These are phyloP conservation scores for Leersia perrieri DNA, from an alignment of 176 grass and related monocot species.

Conservation along the genomic window DNA sequence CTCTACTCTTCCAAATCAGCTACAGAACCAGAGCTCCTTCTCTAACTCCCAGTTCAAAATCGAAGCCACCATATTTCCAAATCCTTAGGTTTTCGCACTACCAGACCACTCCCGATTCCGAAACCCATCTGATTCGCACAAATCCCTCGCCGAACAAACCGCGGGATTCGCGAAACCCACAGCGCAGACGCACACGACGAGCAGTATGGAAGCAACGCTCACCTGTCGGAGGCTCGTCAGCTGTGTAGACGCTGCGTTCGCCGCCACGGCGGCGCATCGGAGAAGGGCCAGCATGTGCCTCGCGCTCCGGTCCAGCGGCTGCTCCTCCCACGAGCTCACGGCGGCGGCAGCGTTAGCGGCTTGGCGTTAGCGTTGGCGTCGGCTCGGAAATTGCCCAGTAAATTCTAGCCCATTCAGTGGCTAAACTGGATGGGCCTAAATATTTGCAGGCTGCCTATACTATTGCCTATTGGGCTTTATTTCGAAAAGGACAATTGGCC, in stretches of 20 bases:
- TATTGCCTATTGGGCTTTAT: no score
- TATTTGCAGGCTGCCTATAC: no score
- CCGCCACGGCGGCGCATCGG: not conserved
- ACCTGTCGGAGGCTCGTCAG: slow-evolving; percentile 24
- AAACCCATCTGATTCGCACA: not conserved
- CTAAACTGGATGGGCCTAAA: not conserved
- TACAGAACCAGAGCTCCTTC: not conserved
- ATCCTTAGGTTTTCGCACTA: not conserved
- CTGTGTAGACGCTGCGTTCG: not conserved
- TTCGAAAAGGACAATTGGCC: no score
- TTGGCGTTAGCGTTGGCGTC: not conserved
- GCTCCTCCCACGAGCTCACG: not conserved
- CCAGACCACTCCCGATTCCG: not conserved
- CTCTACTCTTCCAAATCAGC: not conserved
- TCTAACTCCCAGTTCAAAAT: not conserved
- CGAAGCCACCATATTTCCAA: not conserved
- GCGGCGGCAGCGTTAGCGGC: not conserved
- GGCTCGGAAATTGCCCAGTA: not conserved
- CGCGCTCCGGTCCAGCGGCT: not conserved
- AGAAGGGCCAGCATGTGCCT: slow-evolving; percentile 28
- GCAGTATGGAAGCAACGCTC: not conserved
- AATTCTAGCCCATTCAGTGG: not conserved
- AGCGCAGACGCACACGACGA: not conserved
- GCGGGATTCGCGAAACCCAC: not conserved
- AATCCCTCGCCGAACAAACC: not conserved